These are phyloP conservation scores for Entomophthora muscae DNA, from an alignment of 371 early-diverging fungal genomes.

Conservation along the genomic window DNA sequence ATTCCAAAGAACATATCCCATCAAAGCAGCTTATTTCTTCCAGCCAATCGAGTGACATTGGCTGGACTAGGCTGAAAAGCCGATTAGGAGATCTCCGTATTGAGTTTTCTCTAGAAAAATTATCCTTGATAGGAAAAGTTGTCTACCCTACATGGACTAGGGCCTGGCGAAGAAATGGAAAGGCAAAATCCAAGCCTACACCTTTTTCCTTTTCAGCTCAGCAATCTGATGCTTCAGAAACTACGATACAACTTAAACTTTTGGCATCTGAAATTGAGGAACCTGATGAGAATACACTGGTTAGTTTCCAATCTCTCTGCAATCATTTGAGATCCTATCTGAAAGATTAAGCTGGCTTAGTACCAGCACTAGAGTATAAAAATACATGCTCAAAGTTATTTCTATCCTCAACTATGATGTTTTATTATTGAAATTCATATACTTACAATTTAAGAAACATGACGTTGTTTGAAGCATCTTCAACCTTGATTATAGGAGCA, in stretches of 20 bases:
- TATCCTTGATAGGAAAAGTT: neutral
- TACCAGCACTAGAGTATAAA: no score
- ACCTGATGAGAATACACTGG: neutral
- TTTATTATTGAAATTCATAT: no score
- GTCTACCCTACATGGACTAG: neutral
- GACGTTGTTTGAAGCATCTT: no score
- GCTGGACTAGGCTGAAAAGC: neutral
- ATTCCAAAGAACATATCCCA: neutral
- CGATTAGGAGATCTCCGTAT: neutral
- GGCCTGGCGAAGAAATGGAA: neutral
- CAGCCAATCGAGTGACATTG: neutral
- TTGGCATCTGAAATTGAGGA: neutral
- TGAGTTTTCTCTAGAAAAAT: neutral
- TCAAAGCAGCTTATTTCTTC: neutral
- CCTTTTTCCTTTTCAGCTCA: neutral
- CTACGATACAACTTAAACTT: neutral
- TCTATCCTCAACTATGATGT: no score
- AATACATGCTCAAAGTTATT: no score
- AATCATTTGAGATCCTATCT: neutral
- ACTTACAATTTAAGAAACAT: no score
- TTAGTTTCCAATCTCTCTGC: neutral
- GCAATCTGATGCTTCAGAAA: neutral
- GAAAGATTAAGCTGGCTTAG: no score
- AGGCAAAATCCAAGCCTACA: neutral
- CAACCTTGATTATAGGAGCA: no score